Evolutionary conservation across 148 eudicot genomes (phyloP).

Genomic region (Camellia granthamiana): DNA sequence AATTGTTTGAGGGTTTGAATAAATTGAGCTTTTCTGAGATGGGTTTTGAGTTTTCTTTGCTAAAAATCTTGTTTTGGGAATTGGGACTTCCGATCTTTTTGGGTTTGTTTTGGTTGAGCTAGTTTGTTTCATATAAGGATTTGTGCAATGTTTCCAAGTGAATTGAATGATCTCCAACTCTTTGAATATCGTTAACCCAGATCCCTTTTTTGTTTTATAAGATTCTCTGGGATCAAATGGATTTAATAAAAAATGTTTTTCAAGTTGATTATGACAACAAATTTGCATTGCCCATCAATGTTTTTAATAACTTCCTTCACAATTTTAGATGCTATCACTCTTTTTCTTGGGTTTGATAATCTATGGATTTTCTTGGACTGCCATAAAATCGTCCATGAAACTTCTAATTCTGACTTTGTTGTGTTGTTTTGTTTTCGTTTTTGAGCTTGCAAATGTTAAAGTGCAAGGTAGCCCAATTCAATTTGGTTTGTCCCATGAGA

Average conservation of each 20-base stretch:
- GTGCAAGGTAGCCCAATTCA: neutral
- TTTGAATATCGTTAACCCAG: neutral
- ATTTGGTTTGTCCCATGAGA: neutral
- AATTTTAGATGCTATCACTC: neutral
- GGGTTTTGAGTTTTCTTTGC: neutral
- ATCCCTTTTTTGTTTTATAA: neutral
- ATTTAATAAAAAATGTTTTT: neutral
- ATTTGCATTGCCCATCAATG: neutral
- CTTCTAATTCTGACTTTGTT: neutral
- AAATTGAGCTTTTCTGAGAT: neutral
- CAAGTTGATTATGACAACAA: neutral
- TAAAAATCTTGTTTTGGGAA: neutral
- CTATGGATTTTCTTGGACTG: neutral
- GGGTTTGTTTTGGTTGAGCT: neutral
- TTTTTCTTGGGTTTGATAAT: neutral
- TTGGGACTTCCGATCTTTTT: neutral
- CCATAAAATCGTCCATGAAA: neutral
- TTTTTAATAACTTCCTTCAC: neutral
- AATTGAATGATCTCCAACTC: neutral
- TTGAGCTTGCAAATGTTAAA: neutral
- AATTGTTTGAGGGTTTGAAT: neutral
- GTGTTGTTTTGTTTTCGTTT: neutral
- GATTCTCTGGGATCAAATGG: neutral
- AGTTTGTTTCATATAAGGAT: no score
- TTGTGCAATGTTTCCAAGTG: neutral